phyloP scores from a whole-genome alignment of 2,329 filamentous ascomycete species.

The Aspergillus sclerotialis region DNA sequence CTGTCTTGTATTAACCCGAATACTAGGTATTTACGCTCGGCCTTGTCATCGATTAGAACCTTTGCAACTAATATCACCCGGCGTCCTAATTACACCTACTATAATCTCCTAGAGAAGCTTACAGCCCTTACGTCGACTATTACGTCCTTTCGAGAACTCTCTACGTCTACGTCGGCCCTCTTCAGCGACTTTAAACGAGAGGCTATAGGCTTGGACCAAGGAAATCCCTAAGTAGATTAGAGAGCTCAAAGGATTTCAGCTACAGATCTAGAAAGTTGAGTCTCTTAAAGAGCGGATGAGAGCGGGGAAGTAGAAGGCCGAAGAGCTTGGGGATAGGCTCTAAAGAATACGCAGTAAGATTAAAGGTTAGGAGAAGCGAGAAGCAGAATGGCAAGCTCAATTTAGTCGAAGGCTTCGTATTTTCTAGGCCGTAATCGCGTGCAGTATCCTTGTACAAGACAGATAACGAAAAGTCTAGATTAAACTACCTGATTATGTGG shows the following conservation, averaged over 20 bases:
- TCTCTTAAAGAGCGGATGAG: constrained; percentile 35
- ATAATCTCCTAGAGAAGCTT: constrained; percentile 40
- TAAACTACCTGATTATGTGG: too few relatives aligned
- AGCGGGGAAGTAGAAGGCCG: constrained; percentile 25
- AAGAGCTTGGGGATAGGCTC: constrained; percentile 30
- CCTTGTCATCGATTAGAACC: constrained; percentile 29
- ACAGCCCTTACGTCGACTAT: constrained; percentile 34
- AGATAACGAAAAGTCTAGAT: too few relatives aligned
- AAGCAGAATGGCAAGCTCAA: constrained; percentile 35
- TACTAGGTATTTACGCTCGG: constrained; percentile 23
- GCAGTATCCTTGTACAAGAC: too few relatives aligned
- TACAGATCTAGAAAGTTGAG: constrained; percentile 30
- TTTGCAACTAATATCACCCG: constrained; percentile 38
- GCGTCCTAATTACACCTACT: constrained; percentile 42
- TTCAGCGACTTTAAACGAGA: constrained; percentile 32
- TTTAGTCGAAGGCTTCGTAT: constrained; percentile 32
- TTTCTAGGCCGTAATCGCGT: constrained; percentile 26
- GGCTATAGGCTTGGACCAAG: constrained; percentile 25
- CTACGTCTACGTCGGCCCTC: constrained; percentile 28
- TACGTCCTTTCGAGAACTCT: constrained; percentile 34
- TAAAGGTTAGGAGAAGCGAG: constrained; percentile 35
- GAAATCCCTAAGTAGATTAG: constrained; percentile 32
- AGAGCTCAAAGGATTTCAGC: constrained; percentile 31
- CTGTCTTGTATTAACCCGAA: neutral
- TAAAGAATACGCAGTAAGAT: constrained; percentile 33